Evolutionary conservation across 306 rosid species (phyloP).

Genomic region (Lagenaria siceraria): DNA sequence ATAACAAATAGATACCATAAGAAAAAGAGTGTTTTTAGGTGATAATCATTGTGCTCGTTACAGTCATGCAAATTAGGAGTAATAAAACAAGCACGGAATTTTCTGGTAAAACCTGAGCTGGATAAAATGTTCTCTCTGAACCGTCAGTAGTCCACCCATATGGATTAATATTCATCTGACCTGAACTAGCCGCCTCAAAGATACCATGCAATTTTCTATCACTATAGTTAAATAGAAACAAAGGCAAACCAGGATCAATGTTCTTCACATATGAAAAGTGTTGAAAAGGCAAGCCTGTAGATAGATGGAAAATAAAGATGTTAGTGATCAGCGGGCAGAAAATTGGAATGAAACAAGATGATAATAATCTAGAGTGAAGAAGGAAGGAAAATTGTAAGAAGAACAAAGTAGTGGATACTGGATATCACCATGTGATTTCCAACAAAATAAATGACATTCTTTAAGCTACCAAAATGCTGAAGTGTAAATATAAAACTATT

Average conservation of each 20-base stretch:
- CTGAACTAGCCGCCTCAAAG: slow-evolving; percentile 64
- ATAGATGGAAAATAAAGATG: slow-evolving; percentile 8
- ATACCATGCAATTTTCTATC: slow-evolving; percentile 72
- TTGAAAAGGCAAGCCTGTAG: slow-evolving; percentile 54
- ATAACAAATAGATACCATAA: slow-evolving; percentile 1
- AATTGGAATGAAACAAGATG: background rate
- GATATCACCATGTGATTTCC: background rate
- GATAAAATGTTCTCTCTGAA: slow-evolving; percentile 55
- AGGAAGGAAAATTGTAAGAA: background rate
- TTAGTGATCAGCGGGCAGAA: slow-evolving; percentile 12
- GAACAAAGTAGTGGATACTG: background rate
- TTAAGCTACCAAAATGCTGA: background rate
- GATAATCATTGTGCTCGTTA: background rate
- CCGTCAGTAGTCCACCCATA: slow-evolving; percentile 65
- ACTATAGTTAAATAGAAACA: slow-evolving; percentile 74
- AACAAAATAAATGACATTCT: background rate
- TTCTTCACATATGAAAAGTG: slow-evolving; percentile 71
- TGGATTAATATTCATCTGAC: slow-evolving; percentile 65
- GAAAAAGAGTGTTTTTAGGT: background rate
- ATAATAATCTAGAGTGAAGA: background rate
- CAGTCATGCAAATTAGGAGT: background rate
- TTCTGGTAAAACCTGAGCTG: slow-evolving; percentile 58
- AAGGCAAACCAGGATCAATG: slow-evolving; percentile 64
- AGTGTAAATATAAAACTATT: background rate
- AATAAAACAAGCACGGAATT: slow-evolving; percentile 2